These are phyloP conservation scores for Acer yangbiense DNA, from an alignment of 345 rosid genomes.

Conservation along the genomic window DNA sequence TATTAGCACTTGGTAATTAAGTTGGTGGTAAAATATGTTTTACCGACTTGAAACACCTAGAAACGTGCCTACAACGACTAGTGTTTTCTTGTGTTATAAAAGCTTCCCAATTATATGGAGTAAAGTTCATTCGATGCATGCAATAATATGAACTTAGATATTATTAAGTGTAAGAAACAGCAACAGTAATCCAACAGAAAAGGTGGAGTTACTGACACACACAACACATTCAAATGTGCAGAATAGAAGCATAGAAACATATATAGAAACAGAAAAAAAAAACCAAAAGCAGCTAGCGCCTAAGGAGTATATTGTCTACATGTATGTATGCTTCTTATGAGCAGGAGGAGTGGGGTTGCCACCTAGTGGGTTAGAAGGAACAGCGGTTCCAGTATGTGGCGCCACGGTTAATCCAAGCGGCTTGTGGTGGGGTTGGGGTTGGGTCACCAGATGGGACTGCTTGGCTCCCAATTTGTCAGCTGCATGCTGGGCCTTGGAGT, in stretches of 20 bases:
- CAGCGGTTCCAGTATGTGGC: slow-evolving; percentile 25
- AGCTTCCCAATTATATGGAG: no score
- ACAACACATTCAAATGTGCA: no score
- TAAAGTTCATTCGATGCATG: no score
- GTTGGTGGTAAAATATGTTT: no score
- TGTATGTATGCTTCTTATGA: slow-evolving; percentile 12
- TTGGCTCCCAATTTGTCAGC: slow-evolving; percentile 38
- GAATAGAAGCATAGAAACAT: no score
- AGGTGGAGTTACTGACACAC: background rate
- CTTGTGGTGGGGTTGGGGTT: slow-evolving; percentile 24
- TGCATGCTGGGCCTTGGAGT: slow-evolving; percentile 63
- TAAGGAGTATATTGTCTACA: background rate
- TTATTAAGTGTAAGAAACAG: background rate
- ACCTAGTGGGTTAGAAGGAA: slow-evolving; percentile 30
- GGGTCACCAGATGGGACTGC: slow-evolving; percentile 27
- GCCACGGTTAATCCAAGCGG: slow-evolving; percentile 25
- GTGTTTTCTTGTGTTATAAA: no score
- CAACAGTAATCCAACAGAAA: background rate
- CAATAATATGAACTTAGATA: no score
- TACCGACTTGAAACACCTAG: no score
- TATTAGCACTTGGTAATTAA: no score
- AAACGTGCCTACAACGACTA: no score
- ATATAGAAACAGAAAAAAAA: no score
- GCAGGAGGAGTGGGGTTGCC: slow-evolving; percentile 7
- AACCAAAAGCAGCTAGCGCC: no score